phyloP scores from a whole-genome alignment of 169 alveolate genomes.

The Ichthyophthirius multifiliis region DNA sequence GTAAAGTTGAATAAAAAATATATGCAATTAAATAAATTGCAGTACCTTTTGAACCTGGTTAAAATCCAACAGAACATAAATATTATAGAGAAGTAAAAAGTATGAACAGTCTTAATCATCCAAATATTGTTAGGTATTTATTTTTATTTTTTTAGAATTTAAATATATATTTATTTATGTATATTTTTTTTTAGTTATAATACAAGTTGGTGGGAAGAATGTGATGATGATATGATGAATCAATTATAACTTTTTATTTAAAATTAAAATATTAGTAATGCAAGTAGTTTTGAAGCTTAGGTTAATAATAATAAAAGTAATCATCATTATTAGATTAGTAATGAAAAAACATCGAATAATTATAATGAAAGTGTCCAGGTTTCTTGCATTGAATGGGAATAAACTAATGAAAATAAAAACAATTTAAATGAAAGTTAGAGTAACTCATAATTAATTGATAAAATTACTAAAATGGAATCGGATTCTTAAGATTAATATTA shows the following conservation, averaged over 20 bases:
- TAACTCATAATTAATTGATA: not conserved
- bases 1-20: conserved; percentile 17
- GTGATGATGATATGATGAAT: conserved; percentile 7
- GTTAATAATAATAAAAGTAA: too few species aligned
- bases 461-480: not conserved
- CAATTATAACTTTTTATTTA: too few species aligned
- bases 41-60: not conserved
- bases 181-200: not conserved
- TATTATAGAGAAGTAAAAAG: conserved; percentile 22
- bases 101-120: conserved; percentile 15
- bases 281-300: too few species aligned
- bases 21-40: conserved; percentile 21
- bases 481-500: not conserved
- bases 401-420: not conserved
- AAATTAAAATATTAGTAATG: too few species aligned
- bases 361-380: not conserved
- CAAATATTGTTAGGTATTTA: conserved; percentile 14
- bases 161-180: not conserved
- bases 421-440: not conserved
- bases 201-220: conserved; percentile 1
- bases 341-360: not conserved
- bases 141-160: not conserved
- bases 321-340: not conserved
- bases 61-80: conserved; percentile 12
- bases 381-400: not conserved